Evolutionary conservation across 768 basidiomycete species (phyloP), one percentile per base, ranked within the genome.

Genomic region (Leucocoprinus leucothites): DNA sequence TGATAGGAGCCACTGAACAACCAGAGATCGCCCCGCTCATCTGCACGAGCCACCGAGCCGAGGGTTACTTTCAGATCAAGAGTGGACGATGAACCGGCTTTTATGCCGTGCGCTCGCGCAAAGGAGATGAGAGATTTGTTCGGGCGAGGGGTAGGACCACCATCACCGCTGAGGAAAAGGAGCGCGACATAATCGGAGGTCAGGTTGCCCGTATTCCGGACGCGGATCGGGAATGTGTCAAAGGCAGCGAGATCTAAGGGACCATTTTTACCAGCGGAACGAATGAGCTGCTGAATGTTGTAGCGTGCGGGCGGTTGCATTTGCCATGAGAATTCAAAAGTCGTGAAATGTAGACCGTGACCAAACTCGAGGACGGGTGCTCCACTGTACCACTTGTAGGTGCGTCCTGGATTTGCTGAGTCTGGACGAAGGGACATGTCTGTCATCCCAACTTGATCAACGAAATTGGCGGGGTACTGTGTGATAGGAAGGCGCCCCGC

Each of bases 341-440:
- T 77, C 3, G 81, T 82, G 66, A 74, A 83, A 62, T 82, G 81
- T 48, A 81, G 66, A 18, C 82, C 82, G 49, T 72, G 71, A 16
- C 81, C 82, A 59, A 82, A 82, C 51, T 76, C 73, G 62, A 74
- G 80, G 18, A 82, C 70, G n/a, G 81, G 75, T 14, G 71, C 70
- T 13, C 74, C 79, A 21, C 69, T 71, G 68, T 75, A 82, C 82
- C 81, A 85, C 58, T 76, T 80, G 67, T 83, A 83, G 8, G 82
- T 82, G 31, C 82, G 73, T 9, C 82, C 82, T 0, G 82, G 81
- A 58, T 74, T 79, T 45, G 69, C 70, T 26, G 65, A 59, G 60
- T 71, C 75, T 6, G 81, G 78, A 19, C 78, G 80, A 35, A 83
- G 65, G 1, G 64, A 69, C 81, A 84, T 84, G 65, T 84, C 78